Conservation (phyloP, 331 rosid genomes). For the Quercus phellos region DNA sequence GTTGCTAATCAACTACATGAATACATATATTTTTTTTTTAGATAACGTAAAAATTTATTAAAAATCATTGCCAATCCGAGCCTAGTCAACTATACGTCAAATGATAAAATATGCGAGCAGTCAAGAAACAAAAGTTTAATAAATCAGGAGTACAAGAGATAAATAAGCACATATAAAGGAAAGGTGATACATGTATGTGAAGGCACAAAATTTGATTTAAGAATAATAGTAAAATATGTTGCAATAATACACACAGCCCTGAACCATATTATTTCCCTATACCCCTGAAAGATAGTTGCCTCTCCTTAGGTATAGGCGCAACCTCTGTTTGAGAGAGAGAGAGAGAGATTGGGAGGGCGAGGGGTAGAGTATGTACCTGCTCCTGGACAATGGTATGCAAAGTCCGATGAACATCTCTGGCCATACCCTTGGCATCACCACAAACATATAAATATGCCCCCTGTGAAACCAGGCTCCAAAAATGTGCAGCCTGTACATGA, state of each 20-base stretch:
- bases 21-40: too few relatives aligned
- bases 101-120: not conserved
- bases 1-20: not conserved
- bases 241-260: not conserved
- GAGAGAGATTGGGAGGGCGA: conserved; percentile 8
- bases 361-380: conserved; percentile 46
- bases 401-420: conserved; percentile 83
- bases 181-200: not conserved
- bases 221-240: too few relatives aligned
- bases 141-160: not conserved
- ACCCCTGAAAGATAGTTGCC: not conserved
- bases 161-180: not conserved
- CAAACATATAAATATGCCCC: conserved; percentile 88
- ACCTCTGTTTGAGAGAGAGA: not conserved
- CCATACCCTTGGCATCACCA: conserved; percentile 99
- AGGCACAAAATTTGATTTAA: too few relatives aligned
- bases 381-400: conserved; percentile 74
- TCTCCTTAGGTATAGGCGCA: not conserved
- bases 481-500: conserved; percentile 54
- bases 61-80: too few relatives aligned
- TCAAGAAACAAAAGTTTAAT: not conserved
- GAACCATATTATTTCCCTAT: not conserved
- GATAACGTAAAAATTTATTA: too few relatives aligned
- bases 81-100: not conserved
- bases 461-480: conserved; percentile 67